Percentiles rank a stretch among this genome's conserved stretches.
Conservation (phyloP, 768 basidiomycete genomes). For the Boletus reticulatus region DNA sequence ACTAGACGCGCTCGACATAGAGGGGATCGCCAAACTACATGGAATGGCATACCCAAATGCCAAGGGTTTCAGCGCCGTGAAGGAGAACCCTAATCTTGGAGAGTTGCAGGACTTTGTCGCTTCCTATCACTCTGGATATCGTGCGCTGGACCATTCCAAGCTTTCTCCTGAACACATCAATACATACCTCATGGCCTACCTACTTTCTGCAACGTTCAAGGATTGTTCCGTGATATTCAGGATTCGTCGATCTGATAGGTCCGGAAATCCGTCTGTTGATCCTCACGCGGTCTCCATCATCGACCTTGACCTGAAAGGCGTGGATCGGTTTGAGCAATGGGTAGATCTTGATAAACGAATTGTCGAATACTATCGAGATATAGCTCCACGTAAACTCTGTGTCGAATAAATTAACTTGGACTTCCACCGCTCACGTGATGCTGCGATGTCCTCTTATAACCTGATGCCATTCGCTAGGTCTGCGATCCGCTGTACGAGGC, state of each 20-base stretch:
- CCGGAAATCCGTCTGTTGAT: constrained; percentile 27
- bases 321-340: constrained; percentile 68
- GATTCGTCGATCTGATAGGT: constrained; percentile 8
- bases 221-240: constrained; percentile 82
- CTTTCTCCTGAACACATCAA: constrained; percentile 47
- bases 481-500: constrained; percentile 1
- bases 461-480: constrained; percentile 15
- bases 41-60: constrained; percentile 15
- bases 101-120: constrained; percentile 70
- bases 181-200: constrained; percentile 68
- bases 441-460: background rate
- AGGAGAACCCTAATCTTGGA: constrained; percentile 51
- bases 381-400: constrained; percentile 15
- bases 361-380: constrained; percentile 39
- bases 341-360: constrained; percentile 70
- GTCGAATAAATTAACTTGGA: constrained; percentile 13
- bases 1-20: constrained; percentile 83
- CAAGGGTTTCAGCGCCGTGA: constrained; percentile 29
- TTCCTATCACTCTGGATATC: constrained; percentile 42
- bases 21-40: constrained; percentile 59
- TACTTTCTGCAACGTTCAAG: constrained; percentile 93
- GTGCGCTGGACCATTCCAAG: constrained; percentile 35
- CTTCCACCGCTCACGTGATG: constrained; percentile 6
- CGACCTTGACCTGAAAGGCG: constrained; percentile 82
- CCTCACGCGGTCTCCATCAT: constrained; percentile 60